Conservation (phyloP, 331 rosid species). For the Telfairia occidentalis region DNA sequence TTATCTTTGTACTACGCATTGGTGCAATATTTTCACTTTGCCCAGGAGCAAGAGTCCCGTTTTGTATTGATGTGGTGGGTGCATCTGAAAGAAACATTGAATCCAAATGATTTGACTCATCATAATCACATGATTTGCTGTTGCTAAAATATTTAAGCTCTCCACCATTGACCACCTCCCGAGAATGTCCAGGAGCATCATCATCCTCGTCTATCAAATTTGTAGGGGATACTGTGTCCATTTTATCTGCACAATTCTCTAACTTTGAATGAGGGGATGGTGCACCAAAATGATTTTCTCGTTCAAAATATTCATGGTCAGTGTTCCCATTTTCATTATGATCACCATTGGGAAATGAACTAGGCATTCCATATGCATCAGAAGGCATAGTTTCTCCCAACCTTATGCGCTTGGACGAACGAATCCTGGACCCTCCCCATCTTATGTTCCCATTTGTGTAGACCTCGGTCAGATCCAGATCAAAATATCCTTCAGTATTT, state of each 20-base stretch:
- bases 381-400: constrained; percentile 40
- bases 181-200: constrained; percentile 29
- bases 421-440: constrained; percentile 84
- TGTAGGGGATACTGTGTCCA: constrained; percentile 21
- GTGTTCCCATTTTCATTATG: constrained; percentile 30
- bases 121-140: constrained; percentile 28
- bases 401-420: constrained; percentile 61
- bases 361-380: constrained; percentile 32
- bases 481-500: constrained; percentile 22
- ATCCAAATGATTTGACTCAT: constrained; percentile 32
- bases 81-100: constrained; percentile 26
- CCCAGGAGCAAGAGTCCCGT: constrained; percentile 30
- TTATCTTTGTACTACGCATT: constrained; percentile 50
- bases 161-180: constrained; percentile 24
- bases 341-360: constrained; percentile 18
- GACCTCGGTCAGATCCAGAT: constrained; percentile 31
- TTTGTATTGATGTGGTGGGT: constrained; percentile 22
- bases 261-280: constrained; percentile 25
- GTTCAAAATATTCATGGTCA: constrained; percentile 23
- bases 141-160: constrained; percentile 27
- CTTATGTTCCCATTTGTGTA: constrained; percentile 39
- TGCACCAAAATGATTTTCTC: constrained; percentile 25
- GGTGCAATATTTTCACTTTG: constrained; percentile 28
- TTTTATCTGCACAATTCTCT: constrained; percentile 23
- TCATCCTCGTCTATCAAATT: constrained; percentile 23